These are phyloP conservation scores for Crithidia fasciculata DNA, from an alignment of 208 protist species.

Conservation along the genomic window DNA sequence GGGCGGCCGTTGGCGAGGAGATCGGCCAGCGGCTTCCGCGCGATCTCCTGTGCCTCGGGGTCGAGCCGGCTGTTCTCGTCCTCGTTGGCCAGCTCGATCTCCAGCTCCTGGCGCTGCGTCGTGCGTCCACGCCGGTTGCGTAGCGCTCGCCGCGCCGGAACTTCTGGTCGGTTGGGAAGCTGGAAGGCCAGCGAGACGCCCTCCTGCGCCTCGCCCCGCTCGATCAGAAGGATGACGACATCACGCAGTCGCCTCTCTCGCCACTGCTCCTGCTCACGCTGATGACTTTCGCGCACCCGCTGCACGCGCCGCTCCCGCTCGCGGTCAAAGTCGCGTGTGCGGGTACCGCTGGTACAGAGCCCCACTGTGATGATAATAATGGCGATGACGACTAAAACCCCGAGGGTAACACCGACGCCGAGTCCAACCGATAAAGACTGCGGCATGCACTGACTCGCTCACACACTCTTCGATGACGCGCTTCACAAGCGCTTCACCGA, in stretches of 20 bases:
- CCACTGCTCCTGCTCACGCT: constrained; percentile 46
- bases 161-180: constrained; percentile 32
- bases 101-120: constrained; percentile 17
- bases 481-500: too few species aligned
- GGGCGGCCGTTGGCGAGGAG: constrained; percentile 49
- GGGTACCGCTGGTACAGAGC: constrained; percentile 6
- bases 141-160: constrained; percentile 22
- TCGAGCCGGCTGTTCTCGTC: constrained; percentile 30
- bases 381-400: constrained; percentile 8
- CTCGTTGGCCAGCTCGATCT: constrained; percentile 23
- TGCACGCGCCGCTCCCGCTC: constrained; percentile 31
- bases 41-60: constrained; percentile 23
- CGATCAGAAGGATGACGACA: constrained; percentile 52
- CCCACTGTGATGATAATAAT: constrained; percentile 5
- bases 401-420: constrained; percentile 26
- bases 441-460: constrained; percentile 4
- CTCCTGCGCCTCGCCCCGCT: constrained; percentile 45
- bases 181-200: constrained; percentile 53
- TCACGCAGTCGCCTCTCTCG: constrained; percentile 48
- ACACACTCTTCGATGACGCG: too few species aligned
- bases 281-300: constrained; percentile 20
- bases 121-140: constrained; percentile 2
- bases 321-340: constrained; percentile 8
- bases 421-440: neutral
- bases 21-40: constrained; percentile 31